A percentile compares a stretch with the other conserved stretches of the same genome.
These are phyloP conservation scores for Pterothamnion heteromorphum DNA, from an alignment of 31 red algal genomes.

Conservation along the genomic window DNA sequence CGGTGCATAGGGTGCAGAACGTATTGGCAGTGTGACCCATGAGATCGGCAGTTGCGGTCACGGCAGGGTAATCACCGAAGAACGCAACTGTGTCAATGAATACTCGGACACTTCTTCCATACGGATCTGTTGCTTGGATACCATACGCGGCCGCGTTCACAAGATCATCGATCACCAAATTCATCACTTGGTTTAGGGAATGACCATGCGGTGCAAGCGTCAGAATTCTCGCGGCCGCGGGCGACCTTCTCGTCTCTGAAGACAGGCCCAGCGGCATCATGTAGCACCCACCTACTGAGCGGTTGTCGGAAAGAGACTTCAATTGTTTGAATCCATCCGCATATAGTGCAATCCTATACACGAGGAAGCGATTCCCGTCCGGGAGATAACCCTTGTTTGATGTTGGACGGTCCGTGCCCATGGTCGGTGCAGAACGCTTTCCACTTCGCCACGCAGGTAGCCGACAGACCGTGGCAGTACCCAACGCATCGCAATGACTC, in stretches of 20 bases:
- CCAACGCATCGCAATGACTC: too few relatives aligned
- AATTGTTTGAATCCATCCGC: too few relatives aligned
- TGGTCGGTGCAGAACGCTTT: too few relatives aligned
- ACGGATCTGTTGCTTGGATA: neutral
- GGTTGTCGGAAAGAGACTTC: neutral
- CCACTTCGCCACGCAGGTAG: too few relatives aligned
- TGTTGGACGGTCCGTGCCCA: too few relatives aligned
- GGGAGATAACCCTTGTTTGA: too few relatives aligned
- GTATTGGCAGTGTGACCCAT: neutral
- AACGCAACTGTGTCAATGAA: conserved; percentile 8
- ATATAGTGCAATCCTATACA: too few relatives aligned
- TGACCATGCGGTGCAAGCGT: too few relatives aligned
- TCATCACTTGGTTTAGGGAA: neutral
- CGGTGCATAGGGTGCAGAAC: too few relatives aligned
- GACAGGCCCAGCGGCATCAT: neutral
- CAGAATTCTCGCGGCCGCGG: neutral
- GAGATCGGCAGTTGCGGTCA: neutral
- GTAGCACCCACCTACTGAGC: neutral
- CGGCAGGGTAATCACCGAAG: neutral
- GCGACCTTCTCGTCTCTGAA: neutral
- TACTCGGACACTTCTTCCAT: neutral
- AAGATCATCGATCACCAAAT: neutral
- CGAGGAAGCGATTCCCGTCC: too few relatives aligned
- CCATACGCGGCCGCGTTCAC: neutral
- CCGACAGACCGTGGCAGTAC: too few relatives aligned